These are phyloP conservation scores for Penicillium sp. DNA, from an alignment of 2,329 filamentous ascomycete species.

Conservation along the genomic window DNA sequence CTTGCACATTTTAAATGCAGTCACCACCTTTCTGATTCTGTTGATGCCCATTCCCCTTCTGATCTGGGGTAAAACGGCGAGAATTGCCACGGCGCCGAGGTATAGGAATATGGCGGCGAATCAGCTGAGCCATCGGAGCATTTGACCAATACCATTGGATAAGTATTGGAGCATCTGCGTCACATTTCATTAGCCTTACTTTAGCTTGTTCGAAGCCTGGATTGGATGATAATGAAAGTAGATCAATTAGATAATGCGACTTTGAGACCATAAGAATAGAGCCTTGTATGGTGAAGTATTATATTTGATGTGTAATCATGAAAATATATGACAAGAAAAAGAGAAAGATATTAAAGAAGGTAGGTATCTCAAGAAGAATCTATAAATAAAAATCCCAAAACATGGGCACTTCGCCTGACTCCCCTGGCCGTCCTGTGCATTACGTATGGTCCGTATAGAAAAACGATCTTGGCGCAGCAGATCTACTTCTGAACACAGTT, in stretches of 20 bases:
- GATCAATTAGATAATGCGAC: too few species aligned
- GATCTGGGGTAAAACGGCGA: constrained; percentile 26
- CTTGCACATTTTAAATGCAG: constrained; percentile 20
- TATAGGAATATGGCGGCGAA: constrained; percentile 22
- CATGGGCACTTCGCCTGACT: background rate
- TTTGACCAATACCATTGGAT: background rate
- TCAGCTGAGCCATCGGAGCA: constrained; percentile 18
- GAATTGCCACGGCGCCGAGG: constrained; percentile 14
- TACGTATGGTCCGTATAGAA: too few species aligned
- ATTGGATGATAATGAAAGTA: background rate
- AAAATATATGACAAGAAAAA: background rate
- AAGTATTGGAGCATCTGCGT: too few species aligned
- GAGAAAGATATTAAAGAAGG: background rate
- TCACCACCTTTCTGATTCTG: constrained; percentile 16
- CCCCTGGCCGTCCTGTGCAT: background rate
- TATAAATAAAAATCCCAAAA: background rate
- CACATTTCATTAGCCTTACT: too few species aligned
- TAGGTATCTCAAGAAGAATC: constrained; percentile 1
- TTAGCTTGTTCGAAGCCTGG: background rate
- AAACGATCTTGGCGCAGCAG: background rate
- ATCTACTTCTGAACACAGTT: background rate
- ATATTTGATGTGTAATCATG: too few species aligned
- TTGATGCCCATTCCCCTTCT: constrained; percentile 24
- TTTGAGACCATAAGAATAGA: background rate
- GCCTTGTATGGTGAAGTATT: background rate